Evolutionary conservation across 2,329 filamentous ascomycete species (phyloP), one percentile per base, ranked within the genome.

Genomic region (Huntiella abstrusa): DNA sequence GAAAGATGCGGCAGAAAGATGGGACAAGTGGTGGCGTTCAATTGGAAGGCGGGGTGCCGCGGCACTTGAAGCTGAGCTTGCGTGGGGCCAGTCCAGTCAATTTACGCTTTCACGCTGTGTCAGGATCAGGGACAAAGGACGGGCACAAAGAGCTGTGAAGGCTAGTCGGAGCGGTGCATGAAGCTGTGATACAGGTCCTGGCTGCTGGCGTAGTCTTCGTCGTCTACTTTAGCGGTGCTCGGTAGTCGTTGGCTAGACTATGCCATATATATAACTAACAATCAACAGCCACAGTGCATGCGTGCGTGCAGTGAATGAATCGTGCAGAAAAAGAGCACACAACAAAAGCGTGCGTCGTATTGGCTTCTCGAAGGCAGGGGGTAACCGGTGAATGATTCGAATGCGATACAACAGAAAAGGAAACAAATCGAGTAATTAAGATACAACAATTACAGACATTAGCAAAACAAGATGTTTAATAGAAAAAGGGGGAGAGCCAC

Each of bases 361-460:
- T 32, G 22, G 40, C 19, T 42, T 42, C 40, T 42, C 40, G 40
- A 42, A 42, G 40, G 40, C 40, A 12, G 40, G n/a, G 17, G 40
- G 11, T 28, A 32, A 33, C 40, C 11, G 22, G 22, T 28, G 6
- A 28, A 28, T 28, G 22, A 28, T 28, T 28, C 22, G 7, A 28
- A 28, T 28, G 22, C 22, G 22, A 28, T 28, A 38, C 22, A 36
- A 38, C 36, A 13, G 39, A 13, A 38, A 28, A 38, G 36, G 37
- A 22, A 47, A 49, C 40, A 40, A 40, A 17, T 17, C 22, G 37
- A 22, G 22, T 3, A 19, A 46, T 40, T 15, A 22, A 37, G 35
- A 48, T 48, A 41, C 41, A 34, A 33, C 34, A 43, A 17, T 48
- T 39, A 43, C 34, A 47, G 7, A 28, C 22, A 10, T 28, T 28